Conservation (phyloP, 768 basidiomycete genomes). For the Tricholoma terreum region DNA sequence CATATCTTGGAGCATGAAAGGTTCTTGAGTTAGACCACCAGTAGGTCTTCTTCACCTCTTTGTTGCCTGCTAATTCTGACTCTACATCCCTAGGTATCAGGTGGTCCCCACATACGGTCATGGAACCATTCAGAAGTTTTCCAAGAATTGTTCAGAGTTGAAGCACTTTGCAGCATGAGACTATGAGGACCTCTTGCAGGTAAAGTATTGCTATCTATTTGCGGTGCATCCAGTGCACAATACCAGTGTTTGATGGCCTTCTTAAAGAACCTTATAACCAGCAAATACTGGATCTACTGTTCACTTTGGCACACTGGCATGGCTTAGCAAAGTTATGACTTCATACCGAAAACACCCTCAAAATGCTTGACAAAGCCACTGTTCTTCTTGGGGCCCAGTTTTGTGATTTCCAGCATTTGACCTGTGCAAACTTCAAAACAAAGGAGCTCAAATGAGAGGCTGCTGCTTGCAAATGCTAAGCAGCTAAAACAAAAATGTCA, state of each 20-base stretch:
- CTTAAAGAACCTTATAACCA: constrained; percentile 13
- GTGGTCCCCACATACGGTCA: constrained; percentile 14
- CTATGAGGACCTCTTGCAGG: constrained; percentile 29
- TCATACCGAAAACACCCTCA: not conserved
- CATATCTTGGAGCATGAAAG: constrained; percentile 22
- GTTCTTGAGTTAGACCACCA: constrained; percentile 18
- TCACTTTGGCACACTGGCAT: constrained; percentile 26
- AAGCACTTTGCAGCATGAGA: constrained; percentile 27
- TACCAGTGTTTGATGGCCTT: constrained; percentile 12
- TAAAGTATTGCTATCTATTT: not conserved
- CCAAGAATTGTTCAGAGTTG: constrained; percentile 21
- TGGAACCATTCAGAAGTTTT: constrained; percentile 23
- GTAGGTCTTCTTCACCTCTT: constrained; percentile 6
- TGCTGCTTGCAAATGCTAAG: not conserved
- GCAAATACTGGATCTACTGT: constrained; percentile 23
- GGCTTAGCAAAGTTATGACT: constrained; percentile 17
- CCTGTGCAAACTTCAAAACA: not conserved
- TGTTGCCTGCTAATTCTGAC: not conserved
- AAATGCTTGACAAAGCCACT: constrained; percentile 16
- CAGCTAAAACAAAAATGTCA: not conserved
- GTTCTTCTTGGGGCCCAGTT: constrained; percentile 17
- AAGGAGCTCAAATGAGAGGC: not conserved
- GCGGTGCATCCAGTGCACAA: not conserved
- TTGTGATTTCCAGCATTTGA: constrained; percentile 15
- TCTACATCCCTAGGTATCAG: not conserved